Evolutionary conservation across 2,329 filamentous ascomycete species (phyloP).

Genomic region (Neocucurbitaria cava): DNA sequence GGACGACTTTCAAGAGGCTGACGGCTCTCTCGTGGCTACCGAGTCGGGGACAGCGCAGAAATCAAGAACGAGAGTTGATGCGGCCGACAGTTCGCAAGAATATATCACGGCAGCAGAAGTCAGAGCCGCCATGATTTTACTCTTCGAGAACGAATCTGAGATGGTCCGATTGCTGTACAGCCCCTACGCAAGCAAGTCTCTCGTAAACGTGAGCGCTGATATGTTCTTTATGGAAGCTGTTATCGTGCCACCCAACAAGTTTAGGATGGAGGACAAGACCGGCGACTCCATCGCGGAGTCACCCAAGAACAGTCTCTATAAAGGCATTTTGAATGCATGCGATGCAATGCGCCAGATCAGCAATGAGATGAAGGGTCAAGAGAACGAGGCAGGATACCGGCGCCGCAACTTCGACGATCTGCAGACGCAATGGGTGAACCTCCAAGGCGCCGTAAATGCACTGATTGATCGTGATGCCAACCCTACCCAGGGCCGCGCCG

Average conservation of each 20-base stretch:
- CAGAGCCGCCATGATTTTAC: constrained; percentile 73
- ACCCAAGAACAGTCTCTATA: constrained; percentile 87
- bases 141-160: constrained; percentile 89
- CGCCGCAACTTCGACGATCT: constrained; percentile 75
- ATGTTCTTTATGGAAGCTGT: constrained; percentile 94
- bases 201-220: constrained; percentile 69
- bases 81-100: constrained; percentile 61
- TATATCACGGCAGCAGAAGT: constrained; percentile 88
- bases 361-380: constrained; percentile 66
- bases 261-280: constrained; percentile 83
- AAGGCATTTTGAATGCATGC: constrained; percentile 78
- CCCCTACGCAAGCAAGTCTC: constrained; percentile 69
- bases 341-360: constrained; percentile 77
- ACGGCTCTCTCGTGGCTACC: constrained; percentile 62
- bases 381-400: constrained; percentile 49
- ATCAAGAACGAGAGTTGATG: constrained; percentile 47
- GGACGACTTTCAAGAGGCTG: constrained; percentile 40
- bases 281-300: constrained; percentile 86
- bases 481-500: constrained; percentile 78
- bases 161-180: constrained; percentile 85
- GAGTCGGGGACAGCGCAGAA: constrained; percentile 51
- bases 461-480: constrained; percentile 90
- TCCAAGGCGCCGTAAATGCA: constrained; percentile 92
- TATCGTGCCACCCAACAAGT: constrained; percentile 90
- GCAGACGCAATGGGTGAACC: constrained; percentile 78